A percentile compares a stretch with the other conserved stretches of the same genome.
phyloP scores from a whole-genome alignment of 1,284 basidiomycete genomes.

The Sanguinoderma infundibulare region DNA sequence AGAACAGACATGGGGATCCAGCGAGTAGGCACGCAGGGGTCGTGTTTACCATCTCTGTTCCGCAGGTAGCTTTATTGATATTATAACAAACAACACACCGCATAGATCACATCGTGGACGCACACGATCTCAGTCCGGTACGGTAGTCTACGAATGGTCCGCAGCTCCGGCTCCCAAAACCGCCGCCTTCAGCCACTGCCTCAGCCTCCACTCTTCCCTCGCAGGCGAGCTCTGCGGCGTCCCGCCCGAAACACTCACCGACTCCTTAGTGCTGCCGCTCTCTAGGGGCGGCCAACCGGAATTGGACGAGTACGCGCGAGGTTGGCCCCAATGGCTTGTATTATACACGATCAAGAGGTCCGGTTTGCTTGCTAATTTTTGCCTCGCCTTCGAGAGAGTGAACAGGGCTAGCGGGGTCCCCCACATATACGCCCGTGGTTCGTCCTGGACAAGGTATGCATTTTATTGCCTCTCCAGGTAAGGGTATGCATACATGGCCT shows the following conservation, averaged over 20 bases:
- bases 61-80: no score
- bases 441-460: no score
- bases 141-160: background rate
- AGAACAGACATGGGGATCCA: no score
- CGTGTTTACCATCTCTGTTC: no score
- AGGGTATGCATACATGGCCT: no score
- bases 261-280: background rate
- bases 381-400: no score
- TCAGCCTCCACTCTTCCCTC: conserved; percentile 21
- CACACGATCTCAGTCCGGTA: background rate
- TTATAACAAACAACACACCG: background rate
- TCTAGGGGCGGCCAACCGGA: background rate
- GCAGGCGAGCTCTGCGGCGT: background rate
- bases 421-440: no score
- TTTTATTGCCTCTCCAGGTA: no score
- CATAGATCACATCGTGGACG: background rate
- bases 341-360: no score
- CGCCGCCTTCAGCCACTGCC: conserved; percentile 34
- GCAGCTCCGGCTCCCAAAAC: conserved; percentile 24
- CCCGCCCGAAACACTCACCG: conserved; percentile 1
- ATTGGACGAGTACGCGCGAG: background rate
- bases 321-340: background rate
- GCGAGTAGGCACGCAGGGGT: no score
- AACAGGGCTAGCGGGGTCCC: no score
- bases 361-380: no score